Percentiles rank a stretch among this genome's conserved stretches.
phyloP scores from a whole-genome alignment of 139 green algal genomes.

The Ostreobium quekettii region DNA sequence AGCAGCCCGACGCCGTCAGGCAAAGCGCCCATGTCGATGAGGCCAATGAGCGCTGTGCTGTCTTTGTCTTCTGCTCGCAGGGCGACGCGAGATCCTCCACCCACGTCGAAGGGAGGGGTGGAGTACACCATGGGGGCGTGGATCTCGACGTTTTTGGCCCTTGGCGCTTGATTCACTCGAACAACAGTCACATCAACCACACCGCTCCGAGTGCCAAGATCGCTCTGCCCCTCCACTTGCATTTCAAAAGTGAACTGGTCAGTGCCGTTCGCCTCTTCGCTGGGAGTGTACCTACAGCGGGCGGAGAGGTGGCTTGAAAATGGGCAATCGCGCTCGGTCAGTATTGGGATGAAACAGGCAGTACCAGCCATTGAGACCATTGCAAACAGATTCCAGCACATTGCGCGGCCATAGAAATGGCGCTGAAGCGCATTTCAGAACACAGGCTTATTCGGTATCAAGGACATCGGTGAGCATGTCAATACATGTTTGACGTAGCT shows the following conservation, averaged over 20 bases:
- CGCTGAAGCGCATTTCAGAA: too few relatives aligned
- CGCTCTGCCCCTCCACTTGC: background rate
- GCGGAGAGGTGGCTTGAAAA: too few relatives aligned
- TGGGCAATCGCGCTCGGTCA: too few relatives aligned
- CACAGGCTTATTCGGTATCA: too few relatives aligned
- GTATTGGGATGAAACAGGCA: too few relatives aligned
- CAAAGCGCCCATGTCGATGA: background rate
- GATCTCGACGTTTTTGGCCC: background rate
- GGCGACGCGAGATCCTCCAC: background rate
- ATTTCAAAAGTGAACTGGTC: conserved; percentile 2
- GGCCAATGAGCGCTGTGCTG: background rate
- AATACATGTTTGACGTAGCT: too few relatives aligned
- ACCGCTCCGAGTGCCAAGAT: background rate
- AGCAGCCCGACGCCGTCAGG: background rate
- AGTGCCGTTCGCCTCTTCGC: background rate
- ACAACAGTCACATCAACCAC: background rate
- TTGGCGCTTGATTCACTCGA: background rate
- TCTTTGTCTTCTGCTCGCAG: background rate
- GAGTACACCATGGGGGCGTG: background rate
- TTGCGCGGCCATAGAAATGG: too few relatives aligned
- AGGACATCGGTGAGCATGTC: too few relatives aligned
- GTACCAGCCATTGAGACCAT: too few relatives aligned
- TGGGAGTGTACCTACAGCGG: background rate
- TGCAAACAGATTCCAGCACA: too few relatives aligned
- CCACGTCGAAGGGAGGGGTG: background rate